Conservation (phyloP, 768 basidiomycete genomes). For the Dentipellis sp. region DNA sequence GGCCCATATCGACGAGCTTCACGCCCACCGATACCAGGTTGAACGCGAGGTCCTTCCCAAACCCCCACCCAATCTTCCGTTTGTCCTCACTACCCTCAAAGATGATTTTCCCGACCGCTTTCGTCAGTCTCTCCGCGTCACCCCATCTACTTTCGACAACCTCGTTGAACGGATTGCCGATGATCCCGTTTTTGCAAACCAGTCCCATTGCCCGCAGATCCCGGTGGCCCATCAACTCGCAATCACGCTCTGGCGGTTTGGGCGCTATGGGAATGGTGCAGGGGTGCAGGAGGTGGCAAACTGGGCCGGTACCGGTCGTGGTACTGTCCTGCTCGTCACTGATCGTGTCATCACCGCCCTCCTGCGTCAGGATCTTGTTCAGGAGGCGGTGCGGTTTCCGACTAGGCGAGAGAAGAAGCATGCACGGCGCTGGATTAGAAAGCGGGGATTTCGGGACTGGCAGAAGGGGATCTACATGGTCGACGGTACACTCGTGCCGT, state of each 20-base stretch:
- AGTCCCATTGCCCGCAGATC: constrained; percentile 19
- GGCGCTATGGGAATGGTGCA: constrained; percentile 30
- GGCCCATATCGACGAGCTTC: not conserved
- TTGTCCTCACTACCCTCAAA: not conserved
- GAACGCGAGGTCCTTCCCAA: not conserved
- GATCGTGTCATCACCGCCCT: not conserved
- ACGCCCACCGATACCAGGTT: not conserved
- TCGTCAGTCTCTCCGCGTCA: constrained; percentile 21
- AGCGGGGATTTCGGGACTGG: not conserved
- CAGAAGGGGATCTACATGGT: not conserved
- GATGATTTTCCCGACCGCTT: constrained; percentile 12
- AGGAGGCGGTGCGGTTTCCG: not conserved
- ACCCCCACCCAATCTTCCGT: not conserved
- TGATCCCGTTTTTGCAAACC: constrained; percentile 21
- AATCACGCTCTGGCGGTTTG: constrained; percentile 30
- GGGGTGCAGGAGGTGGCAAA: constrained; percentile 22
- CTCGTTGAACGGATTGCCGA: constrained; percentile 16
- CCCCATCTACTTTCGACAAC: constrained; percentile 26
- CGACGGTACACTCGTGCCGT: not conserved
- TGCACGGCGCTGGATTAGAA: not conserved
- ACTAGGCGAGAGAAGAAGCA: not conserved
- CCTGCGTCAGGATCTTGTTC: not conserved
- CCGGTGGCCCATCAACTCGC: constrained; percentile 25
- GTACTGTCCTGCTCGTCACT: not conserved
- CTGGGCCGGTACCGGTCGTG: constrained; percentile 27